phyloP scores from a whole-genome alignment of 345 rosid genomes.

The Euphorbia peplus region DNA sequence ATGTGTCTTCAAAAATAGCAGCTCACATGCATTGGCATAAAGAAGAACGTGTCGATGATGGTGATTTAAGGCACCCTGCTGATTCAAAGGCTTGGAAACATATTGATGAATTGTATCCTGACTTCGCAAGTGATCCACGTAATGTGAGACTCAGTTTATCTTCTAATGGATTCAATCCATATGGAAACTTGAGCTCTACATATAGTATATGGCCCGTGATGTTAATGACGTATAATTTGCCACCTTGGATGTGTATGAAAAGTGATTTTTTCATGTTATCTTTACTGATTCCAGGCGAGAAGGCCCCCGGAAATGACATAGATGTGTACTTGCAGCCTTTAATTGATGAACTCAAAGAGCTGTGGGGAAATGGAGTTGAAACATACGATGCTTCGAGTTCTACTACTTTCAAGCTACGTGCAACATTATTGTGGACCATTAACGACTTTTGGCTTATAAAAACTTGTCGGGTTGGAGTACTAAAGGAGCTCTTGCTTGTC shows the following conservation, averaged over 20 bases:
- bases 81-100: constrained; percentile 8
- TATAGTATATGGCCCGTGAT: constrained; percentile 11
- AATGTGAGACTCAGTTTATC: constrained; percentile 8
- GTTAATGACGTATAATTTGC: too few species aligned
- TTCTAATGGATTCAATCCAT: constrained; percentile 3
- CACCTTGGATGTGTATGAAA: too few species aligned
- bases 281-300: not conserved
- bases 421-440: not conserved
- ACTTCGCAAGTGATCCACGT: not conserved
- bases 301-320: not conserved
- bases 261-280: not conserved
- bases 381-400: not conserved
- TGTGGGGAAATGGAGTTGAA: not conserved
- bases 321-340: constrained; percentile 12
- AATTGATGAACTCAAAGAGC: not conserved
- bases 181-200: constrained; percentile 4
- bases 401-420: not conserved
- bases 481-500: not conserved
- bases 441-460: not conserved
- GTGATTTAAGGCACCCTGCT: too few species aligned
- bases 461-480: not conserved
- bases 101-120: not conserved
- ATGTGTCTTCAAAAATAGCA: not conserved
- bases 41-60: not conserved
- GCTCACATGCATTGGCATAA: constrained; percentile 1